phyloP scores from a whole-genome alignment of 129 eudicot species.

The Tanacetum coccineum region DNA sequence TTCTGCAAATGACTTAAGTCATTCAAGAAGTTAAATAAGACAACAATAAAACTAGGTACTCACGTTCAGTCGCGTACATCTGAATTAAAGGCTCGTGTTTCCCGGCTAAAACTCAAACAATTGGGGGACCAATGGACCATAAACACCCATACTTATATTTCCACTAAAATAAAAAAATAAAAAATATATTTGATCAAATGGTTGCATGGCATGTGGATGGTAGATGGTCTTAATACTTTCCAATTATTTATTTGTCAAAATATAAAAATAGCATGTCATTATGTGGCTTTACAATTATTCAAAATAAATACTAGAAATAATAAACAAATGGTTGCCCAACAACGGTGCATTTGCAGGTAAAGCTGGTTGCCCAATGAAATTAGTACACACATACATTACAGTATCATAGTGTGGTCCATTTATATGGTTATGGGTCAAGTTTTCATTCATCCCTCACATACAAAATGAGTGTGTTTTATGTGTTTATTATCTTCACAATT shows the following conservation, averaged over 20 bases:
- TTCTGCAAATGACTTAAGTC: too few species aligned
- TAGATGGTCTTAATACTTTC: slow-evolving; percentile 10
- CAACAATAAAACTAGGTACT: too few species aligned
- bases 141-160: slow-evolving; percentile 14
- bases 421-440: slow-evolving; percentile 23
- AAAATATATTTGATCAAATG: slow-evolving; percentile 9
- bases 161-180: slow-evolving; percentile 6
- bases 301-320: not conserved
- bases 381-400: slow-evolving; percentile 3
- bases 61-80: too few species aligned
- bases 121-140: slow-evolving; percentile 16
- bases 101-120: not conserved
- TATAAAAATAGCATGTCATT: too few species aligned
- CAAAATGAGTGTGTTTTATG: not conserved
- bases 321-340: not conserved
- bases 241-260: not conserved
- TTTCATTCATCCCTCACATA: slow-evolving; percentile 10
- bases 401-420: slow-evolving; percentile 29
- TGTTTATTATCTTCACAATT: slow-evolving; percentile 17
- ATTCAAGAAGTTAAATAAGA: too few species aligned
- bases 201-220: slow-evolving; percentile 20
- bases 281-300: too few species aligned
- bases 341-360: slow-evolving; percentile 14
- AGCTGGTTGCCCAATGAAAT: slow-evolving; percentile 16
- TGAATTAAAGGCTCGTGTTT: too few species aligned